Base-by-base conservation (phyloP, 345 rosid species). In the Psidium friedrichsthalianum region DNA sequence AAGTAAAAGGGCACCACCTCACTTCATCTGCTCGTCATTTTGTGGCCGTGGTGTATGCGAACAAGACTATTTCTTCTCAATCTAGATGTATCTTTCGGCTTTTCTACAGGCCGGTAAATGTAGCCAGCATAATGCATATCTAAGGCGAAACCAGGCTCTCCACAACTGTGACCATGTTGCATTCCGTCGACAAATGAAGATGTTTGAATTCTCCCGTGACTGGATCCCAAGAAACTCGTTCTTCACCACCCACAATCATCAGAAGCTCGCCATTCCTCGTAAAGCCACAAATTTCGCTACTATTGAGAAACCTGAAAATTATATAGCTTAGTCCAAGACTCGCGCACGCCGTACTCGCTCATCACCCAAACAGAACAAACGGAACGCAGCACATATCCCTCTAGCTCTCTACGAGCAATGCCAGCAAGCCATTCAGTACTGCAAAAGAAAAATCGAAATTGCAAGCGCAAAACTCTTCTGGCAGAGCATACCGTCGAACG, bases 181-280 rank as follows among this genome's bases (percentile, higher is more conserved):
- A 15, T 27, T 29, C 5, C 6, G 36, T 36, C 21, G 40, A 61
- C 6, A 29, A 9, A 14, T 20, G 11, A 61, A 61, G 11, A 61
- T 61, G 1, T 29, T 36, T 0, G 0, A 61, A 18, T 61, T 61
- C 21, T 15, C 5, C 4, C 7, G 74, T 61, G 5, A 27, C 10
- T 1, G 21, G 74, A 61, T 61, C 27, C 74, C 42, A 61, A 61
- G 74, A 61, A 61, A 61, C 21, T 61, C 42, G 42, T 61, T 61
- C 5, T 3, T 18, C 74, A 36, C 7, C 16, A 0, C 16, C 0
- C 32, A 15, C 15, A 3, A 27, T 21, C 11, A 61, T 61, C 8
- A 61, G 74, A 61, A 61, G 42, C 42, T 61, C 74, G 11, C 74
- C 74, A 61, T 61, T 29, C 42, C 42, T 14, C 5, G 3, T 3